Evolutionary conservation across 2,329 filamentous ascomycete genomes (phyloP).

Genomic region (Leptosphaerulina australis): DNA sequence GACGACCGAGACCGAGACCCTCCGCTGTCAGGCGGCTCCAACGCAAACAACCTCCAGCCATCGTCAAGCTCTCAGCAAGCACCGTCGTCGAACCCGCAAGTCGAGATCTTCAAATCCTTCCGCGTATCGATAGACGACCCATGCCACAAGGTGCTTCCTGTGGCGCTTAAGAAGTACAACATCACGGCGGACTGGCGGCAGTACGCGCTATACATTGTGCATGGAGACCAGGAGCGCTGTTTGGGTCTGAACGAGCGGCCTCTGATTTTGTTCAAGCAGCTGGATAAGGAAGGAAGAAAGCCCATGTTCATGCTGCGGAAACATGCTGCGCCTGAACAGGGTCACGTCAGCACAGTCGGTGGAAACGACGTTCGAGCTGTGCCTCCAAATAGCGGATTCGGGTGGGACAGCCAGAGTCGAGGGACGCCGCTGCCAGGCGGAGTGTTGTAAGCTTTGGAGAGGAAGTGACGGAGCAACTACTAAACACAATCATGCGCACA

Average conservation of each 20-base stretch:
- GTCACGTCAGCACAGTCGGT: conserved; percentile 50
- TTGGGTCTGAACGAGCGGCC: conserved; percentile 91
- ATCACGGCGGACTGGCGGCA: conserved; percentile 98
- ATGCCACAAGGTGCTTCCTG: conserved; percentile 94
- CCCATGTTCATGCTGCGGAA: conserved; percentile 97
- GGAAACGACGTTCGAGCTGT: conserved; percentile 42
- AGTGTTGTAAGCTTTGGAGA: conserved; percentile 22
- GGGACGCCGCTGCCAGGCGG: conserved; percentile 35
- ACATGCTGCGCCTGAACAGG: conserved; percentile 62
- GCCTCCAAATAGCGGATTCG: conserved; percentile 29
- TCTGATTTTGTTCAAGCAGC: conserved; percentile 92
- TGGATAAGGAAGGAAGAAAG: conserved; percentile 96
- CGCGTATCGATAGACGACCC: conserved; percentile 97
- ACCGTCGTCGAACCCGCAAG: conserved; percentile 57
- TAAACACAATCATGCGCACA: not conserved
- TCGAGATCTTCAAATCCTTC: conserved; percentile 99
- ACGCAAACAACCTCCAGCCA: conserved; percentile 30
- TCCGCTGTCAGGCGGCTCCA: conserved; percentile 46
- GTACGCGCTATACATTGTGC: conserved; percentile 97
- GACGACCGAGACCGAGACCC: conserved; percentile 44
- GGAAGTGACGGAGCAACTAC: not conserved
- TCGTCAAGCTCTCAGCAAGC: conserved; percentile 31
- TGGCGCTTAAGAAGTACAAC: conserved; percentile 96
- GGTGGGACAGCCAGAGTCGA: conserved; percentile 33
- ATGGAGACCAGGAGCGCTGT: conserved; percentile 97